Evolutionary conservation across 2,329 filamentous ascomycete genomes (phyloP).

Genomic region (Nemania sp.): DNA sequence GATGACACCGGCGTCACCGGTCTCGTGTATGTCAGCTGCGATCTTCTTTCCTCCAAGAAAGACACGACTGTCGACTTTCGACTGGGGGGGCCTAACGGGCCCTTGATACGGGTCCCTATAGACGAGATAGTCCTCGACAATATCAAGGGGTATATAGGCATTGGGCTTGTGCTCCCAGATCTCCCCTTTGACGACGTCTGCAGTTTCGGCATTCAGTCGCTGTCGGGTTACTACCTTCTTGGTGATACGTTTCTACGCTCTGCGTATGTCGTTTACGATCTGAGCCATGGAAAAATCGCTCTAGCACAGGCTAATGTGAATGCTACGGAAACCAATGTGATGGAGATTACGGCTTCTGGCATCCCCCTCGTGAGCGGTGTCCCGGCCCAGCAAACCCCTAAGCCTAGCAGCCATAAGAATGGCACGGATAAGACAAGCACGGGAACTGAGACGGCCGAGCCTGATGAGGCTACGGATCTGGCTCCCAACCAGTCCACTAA

Average conservation of each 20-base stretch:
- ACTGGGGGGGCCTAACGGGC: constrained; percentile 45
- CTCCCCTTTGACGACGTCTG: constrained; percentile 52
- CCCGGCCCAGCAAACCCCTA: constrained; percentile 40
- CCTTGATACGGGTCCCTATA: constrained; percentile 41
- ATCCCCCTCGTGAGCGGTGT: constrained; percentile 53
- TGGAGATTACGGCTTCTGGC: constrained; percentile 50
- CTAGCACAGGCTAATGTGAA: constrained; percentile 59
- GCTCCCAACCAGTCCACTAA: background rate
- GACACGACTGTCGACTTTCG: constrained; percentile 46
- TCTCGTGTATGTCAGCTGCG: constrained; percentile 48
- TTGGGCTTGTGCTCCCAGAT: constrained; percentile 34
- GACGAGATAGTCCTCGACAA: constrained; percentile 48
- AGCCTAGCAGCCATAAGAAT: background rate
- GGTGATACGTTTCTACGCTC: constrained; percentile 54
- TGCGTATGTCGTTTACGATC: constrained; percentile 61
- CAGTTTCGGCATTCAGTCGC: constrained; percentile 58
- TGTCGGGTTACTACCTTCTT: constrained; percentile 47
- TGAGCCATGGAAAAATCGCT: constrained; percentile 54
- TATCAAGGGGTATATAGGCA: constrained; percentile 33
- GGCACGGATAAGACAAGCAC: background rate
- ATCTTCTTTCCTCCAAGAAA: constrained; percentile 39
- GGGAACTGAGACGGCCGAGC: constrained; percentile 11
- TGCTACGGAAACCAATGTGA: constrained; percentile 48
- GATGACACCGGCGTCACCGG: constrained; percentile 44
- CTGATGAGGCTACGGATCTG: background rate